Conservation (phyloP, 2,329 filamentous ascomycete species). For the Curvularia sp. region DNA sequence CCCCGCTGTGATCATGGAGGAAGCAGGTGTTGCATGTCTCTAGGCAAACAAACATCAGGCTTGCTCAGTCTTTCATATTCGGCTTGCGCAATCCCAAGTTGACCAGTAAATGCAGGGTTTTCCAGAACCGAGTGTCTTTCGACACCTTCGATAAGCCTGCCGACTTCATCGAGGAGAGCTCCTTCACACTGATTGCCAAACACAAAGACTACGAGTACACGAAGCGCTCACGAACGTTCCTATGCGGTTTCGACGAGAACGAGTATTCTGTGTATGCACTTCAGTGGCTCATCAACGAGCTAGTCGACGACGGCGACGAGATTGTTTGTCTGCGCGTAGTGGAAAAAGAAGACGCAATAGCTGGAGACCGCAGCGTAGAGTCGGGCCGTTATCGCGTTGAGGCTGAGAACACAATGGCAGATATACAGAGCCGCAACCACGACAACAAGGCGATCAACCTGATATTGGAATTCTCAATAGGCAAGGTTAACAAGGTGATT, state of each 20-base stretch:
- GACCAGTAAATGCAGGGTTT: slow-evolving; percentile 58
- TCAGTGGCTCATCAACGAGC: slow-evolving; percentile 89
- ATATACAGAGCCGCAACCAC: slow-evolving; percentile 80
- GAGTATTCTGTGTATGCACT: slow-evolving; percentile 91
- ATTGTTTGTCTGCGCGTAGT: slow-evolving; percentile 89
- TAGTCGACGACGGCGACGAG: slow-evolving; percentile 93
- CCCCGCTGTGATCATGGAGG: neutral
- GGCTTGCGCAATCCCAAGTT: slow-evolving; percentile 12
- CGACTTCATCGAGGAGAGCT: slow-evolving; percentile 64
- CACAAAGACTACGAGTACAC: slow-evolving; percentile 85
- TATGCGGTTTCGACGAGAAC: slow-evolving; percentile 90
- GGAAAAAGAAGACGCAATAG: slow-evolving; percentile 79
- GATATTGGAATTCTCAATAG: slow-evolving; percentile 84
- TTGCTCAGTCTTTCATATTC: neutral
- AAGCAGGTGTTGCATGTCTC: neutral
- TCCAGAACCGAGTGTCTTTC: slow-evolving; percentile 74
- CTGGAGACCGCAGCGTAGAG: slow-evolving; percentile 66
- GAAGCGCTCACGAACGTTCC: slow-evolving; percentile 83
- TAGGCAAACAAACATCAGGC: neutral
- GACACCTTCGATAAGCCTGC: slow-evolving; percentile 75
- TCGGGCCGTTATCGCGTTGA: slow-evolving; percentile 77
- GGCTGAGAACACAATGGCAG: slow-evolving; percentile 75
- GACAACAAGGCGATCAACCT: slow-evolving; percentile 85
- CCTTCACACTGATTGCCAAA: slow-evolving; percentile 82
- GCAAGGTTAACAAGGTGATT: slow-evolving; percentile 89